Evolutionary conservation across 169 alveolate species (phyloP), one percentile per base, ranked within the genome.

Genomic region (Pseudocohnilembus persalinus): DNA sequence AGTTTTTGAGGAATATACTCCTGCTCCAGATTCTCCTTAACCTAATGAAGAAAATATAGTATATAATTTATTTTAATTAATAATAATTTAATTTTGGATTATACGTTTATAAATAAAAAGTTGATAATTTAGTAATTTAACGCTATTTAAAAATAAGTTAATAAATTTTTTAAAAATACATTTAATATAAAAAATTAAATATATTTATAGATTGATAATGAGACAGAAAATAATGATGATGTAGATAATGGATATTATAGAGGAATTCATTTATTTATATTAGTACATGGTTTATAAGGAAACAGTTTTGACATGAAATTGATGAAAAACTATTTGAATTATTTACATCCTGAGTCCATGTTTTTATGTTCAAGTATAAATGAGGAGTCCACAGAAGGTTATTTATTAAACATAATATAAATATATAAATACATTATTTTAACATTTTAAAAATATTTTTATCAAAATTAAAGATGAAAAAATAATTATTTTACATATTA

Each of bases 261-360:
- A 68, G 98, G 96, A 64, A 90, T 94, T 73, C 97, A 96, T 88
- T 88, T 96, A 79, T 91, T 96, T 72, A 95, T 96, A 1, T 86
- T 96, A 80, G 97, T 94, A 1, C 98, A 96, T 88, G 98, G 98
- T 28, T 96, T 94, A 29, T 87, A 94, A 86, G 98, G 98, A 34
- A 94, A 94, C 84, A 89, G 97, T 25, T 88, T 92, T 78, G 98
- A 96, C 83, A 92, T 96, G 96, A 86, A 93, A 74, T 84, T 94
- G 33, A 72, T 96, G 29, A 96, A 94, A 87, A 94, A 93, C 88
- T 92, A 93, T 79, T 88, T 96, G 25, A 88, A 93, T 6, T 78
- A 89, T 77, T 85, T 92, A 34, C 95, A 93, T 82, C 97, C 97
- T 73, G 92, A 95, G 32, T 93, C 96, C 15, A 90, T 94, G 83